Conservation (phyloP, 371 early-diverging fungal genomes). For the Ordospora colligata region DNA sequence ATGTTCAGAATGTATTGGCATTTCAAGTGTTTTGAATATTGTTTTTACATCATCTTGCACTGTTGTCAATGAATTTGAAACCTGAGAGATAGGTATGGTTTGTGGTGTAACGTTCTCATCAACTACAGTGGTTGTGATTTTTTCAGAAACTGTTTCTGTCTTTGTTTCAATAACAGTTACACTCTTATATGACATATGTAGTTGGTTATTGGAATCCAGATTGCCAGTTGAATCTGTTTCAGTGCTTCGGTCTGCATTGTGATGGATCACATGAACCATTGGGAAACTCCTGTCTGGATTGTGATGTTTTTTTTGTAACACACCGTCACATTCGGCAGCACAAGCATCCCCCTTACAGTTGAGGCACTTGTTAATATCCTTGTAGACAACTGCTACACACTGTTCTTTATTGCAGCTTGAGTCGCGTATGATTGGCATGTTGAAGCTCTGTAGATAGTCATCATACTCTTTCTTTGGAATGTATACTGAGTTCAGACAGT, state of each 20-base stretch:
- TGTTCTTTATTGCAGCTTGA: conserved; percentile 20
- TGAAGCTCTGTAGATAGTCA: conserved; percentile 44
- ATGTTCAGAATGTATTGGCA: neutral
- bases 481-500: conserved; percentile 47
- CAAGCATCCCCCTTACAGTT: neutral
- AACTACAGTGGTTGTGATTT: neutral
- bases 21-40: neutral
- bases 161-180: conserved; percentile 10
- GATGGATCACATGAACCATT: conserved; percentile 1
- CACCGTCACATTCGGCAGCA: neutral
- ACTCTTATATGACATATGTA: neutral
- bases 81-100: no score
- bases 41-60: neutral
- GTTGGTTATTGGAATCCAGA: neutral
- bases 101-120: neutral
- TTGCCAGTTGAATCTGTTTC: neutral
- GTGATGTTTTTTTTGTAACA: neutral
- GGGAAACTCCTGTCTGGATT: neutral
- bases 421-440: conserved; percentile 46
- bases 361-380: neutral
- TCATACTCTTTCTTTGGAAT: conserved; percentile 40
- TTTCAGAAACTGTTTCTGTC: conserved; percentile 17
- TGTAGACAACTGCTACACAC: conserved; percentile 38
- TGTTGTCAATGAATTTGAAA: no score
- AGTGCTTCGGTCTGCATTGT: neutral